Percentiles rank a stretch among this genome's conserved stretches.
These are phyloP conservation scores for Blastobotrys apis DNA, from an alignment of 1,139 yeast species.

Conservation along the genomic window DNA sequence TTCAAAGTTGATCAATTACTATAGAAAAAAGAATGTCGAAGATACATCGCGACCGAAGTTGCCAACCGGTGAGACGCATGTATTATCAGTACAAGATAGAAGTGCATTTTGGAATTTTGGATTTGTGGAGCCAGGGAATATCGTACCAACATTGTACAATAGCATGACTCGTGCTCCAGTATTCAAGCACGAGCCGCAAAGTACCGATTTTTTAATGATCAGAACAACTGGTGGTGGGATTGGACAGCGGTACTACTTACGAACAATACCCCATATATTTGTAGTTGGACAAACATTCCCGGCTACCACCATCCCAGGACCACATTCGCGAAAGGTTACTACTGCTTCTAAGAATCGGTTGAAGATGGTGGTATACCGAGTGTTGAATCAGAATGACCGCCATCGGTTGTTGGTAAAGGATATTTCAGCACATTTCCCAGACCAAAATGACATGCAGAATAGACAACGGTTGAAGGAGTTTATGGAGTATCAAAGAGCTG, in stretches of 20 bases:
- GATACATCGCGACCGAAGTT: conserved; percentile 86
- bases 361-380: conserved; percentile 89
- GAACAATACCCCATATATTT: conserved; percentile 67
- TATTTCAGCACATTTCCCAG: conserved; percentile 90
- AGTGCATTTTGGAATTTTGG: conserved; percentile 99
- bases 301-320: conserved; percentile 93
- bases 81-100: conserved; percentile 88
- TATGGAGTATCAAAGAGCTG: conserved; percentile 95
- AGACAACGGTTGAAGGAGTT: conserved; percentile 93
- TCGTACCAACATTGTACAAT: conserved; percentile 90
- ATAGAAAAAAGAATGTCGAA: conserved; percentile 75
- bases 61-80: conserved; percentile 91
- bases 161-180: conserved; percentile 91
- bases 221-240: conserved; percentile 68
- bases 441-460: conserved; percentile 96
- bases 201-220: conserved; percentile 77
- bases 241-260: conserved; percentile 53
- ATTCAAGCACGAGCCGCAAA: conserved; percentile 72
- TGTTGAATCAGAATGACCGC: conserved; percentile 69
- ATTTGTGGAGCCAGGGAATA: conserved; percentile 88
- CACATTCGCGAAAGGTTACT: conserved; percentile 94
- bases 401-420: conserved; percentile 82
- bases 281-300: conserved; percentile 93
- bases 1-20: conserved; percentile 85
- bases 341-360: conserved; percentile 87